Percentiles rank a stretch among this genome's conserved stretches.
Conservation (phyloP, 768 basidiomycete genomes). For the Suillus subluteus region DNA sequence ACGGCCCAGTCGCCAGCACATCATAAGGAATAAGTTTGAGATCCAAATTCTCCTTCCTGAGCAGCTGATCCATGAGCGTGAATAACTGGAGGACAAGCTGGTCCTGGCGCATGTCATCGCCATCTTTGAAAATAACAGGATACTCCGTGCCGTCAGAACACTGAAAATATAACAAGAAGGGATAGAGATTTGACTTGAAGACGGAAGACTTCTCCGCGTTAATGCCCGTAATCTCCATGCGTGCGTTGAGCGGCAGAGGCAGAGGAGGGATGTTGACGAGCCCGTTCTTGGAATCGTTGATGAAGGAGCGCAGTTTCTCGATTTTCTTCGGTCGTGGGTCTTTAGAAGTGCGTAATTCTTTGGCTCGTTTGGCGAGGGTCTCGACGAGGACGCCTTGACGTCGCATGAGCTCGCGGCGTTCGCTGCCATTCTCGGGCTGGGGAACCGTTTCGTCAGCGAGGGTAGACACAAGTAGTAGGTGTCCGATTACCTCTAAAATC, state of each 20-base stretch:
- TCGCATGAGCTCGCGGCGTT: constrained; percentile 86
- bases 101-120: constrained; percentile 98
- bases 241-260: constrained; percentile 91
- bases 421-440: constrained; percentile 74
- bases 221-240: constrained; percentile 82
- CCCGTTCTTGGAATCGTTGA: constrained; percentile 85
- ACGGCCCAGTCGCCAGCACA: constrained; percentile 88
- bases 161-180: constrained; percentile 88
- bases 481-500: constrained; percentile 70
- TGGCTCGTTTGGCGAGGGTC: constrained; percentile 81
- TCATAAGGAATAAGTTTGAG: constrained; percentile 89
- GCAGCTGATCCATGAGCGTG: constrained; percentile 93
- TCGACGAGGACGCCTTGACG: constrained; percentile 91
- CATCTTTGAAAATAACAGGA: constrained; percentile 98
- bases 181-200: constrained; percentile 97
- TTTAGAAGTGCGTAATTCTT: constrained; percentile 86
- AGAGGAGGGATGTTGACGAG: constrained; percentile 80
- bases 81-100: constrained; percentile 98
- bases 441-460: constrained; percentile 6
- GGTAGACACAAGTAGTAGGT: not conserved
- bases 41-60: constrained; percentile 95
- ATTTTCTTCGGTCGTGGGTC: constrained; percentile 97
- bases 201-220: constrained; percentile 91
- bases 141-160: constrained; percentile 84
- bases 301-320: constrained; percentile 85